Evolutionary conservation across 148 eudicot genomes (phyloP), one percentile per base, ranked within the genome.

Genomic region (Drosera capensis): DNA sequence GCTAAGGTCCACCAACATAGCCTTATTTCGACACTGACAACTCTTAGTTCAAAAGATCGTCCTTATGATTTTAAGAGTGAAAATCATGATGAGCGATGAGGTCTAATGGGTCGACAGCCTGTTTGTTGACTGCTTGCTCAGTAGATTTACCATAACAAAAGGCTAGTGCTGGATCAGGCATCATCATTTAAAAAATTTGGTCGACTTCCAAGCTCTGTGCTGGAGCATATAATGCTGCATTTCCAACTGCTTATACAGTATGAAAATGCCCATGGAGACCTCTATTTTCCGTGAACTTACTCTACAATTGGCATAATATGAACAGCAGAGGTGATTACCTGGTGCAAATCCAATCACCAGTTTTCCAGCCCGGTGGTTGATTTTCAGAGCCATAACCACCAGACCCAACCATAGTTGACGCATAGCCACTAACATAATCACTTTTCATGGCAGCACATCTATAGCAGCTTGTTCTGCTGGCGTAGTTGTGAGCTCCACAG

Each of bases 401-500:
- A 14, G 70, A 40, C 25, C 59, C 70, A 21, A 56, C 56, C 47
- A 65, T 29, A 38, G 44, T 56, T 20, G 54, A 60, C 2, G 58
- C 81, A 52, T 67, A 77, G 0, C 71, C 74, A 16, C 17, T 51
- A 20, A 44, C 63, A 20, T 50, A 59, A 13, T 63, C 72, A 1
- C 47, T 30, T 43, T 68, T 86, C 3, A 37, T 39, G 12, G 71
- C 53, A 18, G 71, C 72, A 41, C 95, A 86, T 45, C 76, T 29
- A 34, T 48, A 75, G 62, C 95, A 86, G 47, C 26, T 73, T 1
- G 71, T 57, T 43, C 95, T 56, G 64, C 96, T 86, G 1, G 96
- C 94, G 24, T 79, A 86, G 79, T 86, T 86, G 57, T 86, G 96
- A 8, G 85, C 58, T 16, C 84, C 78, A 36, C 96, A 86, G 54